Base-by-base conservation (phyloP, 2,329 filamentous ascomycete genomes). In the Microdochium trichocladiopsis region DNA sequence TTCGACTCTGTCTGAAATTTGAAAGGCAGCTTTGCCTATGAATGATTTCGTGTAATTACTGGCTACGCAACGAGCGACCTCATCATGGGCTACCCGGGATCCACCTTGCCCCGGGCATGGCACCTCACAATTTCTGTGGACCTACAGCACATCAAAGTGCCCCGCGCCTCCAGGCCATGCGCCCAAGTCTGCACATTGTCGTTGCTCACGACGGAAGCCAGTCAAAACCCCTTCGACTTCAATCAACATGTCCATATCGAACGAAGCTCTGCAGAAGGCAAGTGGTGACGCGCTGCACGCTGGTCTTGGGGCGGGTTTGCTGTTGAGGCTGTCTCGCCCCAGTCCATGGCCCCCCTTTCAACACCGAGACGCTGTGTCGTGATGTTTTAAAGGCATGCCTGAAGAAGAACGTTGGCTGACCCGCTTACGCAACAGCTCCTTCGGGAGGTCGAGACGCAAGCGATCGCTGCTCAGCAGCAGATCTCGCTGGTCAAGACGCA, bases 221-320 rank as follows among this genome's bases (percentile, higher is more conserved):
- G n/a, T n/a, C n/a, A 2, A 8, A 22, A 21, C 18, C n/a, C n/a
- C 16, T 21, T 24, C 9, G 47, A 12, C 11, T 11, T 12, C 6
- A 48, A 41, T 41, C 50, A 54, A 50, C 14, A 57, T 57, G 55
- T 57, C 93, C 51, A 94, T 97, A 61, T 87, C 92, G 51, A 96
- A 95, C 65, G 90, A 95, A 74, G 91, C 92, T 54, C 77, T 97
- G 58, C 89, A 96, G 69, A 96, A 96, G 86, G 93, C 93, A 66
- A 56, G 70, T 48, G 14, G 9, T 28, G 48, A 51, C 37, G 36
- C 22, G 18, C n/a, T n/a, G n/a, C n/a, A n/a, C n/a, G n/a, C n/a
- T n/a, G n/a, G n/a, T n/a, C n/a, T n/a, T n/a, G n/a, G n/a, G n/a
- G n/a, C n/a, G n/a, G n/a, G n/a, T n/a, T n/a, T n/a, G n/a, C n/a